Base-by-base conservation (phyloP, 179 eudicot species). In the Vitellaria paradoxa region DNA sequence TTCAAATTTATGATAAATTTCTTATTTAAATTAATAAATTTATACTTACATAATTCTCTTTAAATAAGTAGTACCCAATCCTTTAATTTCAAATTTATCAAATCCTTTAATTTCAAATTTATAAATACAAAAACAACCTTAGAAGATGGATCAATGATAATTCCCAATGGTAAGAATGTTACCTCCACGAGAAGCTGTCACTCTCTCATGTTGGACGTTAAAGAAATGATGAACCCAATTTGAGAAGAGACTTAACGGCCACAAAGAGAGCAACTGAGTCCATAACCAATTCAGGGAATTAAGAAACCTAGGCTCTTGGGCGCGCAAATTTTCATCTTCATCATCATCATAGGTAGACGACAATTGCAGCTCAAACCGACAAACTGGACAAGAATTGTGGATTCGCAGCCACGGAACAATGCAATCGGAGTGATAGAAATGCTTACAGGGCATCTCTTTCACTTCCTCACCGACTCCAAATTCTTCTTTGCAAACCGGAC, bases 381-480 rank as follows among this genome's bases (percentile, higher is more conserved):
- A 96, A 24, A 96, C 94, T 0, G 99, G 99, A 75, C 99, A 96
- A 6, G 99, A 85, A 71, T 96, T 89, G 66, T 92, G 93, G 0
- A 89, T 76, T 65, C 86, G 73, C 74, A 96, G 77, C 99, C 99
- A 96, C 1, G 99, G 98, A 14, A 91, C 82, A 18, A 96, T 92
- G 65, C 99, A 96, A 7, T 89, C 92, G 0, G 89, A 78, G 79
- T 96, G 99, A 69, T 90, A 96, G 68, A 96, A 83, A 77, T 96
- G 99, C 62, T 86, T 85, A 76, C 99, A 96, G 1, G 94, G 97
- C 67, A 96, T 65, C 72, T 84, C 85, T 65, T 72, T 90, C 13
- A 80, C 99, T 68, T 88, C 90, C 57, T 24, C 85, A 24, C 98
- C 98, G 5, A 91, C 84, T 81, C 81, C 88, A 47, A 93, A 90